Evolutionary conservation across 176 grass and related monocot species (phyloP).

Genomic region (Chloris gayana): DNA sequence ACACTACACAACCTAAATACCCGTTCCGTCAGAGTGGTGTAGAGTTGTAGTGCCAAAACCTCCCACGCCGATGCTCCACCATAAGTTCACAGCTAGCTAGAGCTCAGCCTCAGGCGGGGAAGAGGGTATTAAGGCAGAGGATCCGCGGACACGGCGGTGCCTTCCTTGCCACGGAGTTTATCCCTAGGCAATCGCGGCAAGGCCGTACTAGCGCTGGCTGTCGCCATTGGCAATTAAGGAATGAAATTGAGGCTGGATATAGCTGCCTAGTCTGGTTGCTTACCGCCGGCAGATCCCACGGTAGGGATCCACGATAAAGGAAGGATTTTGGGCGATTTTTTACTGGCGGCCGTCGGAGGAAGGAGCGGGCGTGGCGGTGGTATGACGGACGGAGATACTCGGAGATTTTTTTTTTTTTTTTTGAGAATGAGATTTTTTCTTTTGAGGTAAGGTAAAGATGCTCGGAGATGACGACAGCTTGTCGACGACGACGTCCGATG

Average conservation of each 20-base stretch:
- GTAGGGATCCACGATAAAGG: conserved; percentile 7
- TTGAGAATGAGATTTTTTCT: no score
- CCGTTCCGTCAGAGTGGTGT: no score
- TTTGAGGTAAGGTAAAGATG: no score
- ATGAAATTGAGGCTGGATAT: conserved; percentile 6
- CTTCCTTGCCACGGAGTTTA: conserved; percentile 68
- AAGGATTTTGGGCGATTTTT: background rate
- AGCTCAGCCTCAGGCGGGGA: conserved; percentile 4
- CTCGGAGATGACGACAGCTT: conserved; percentile 9
- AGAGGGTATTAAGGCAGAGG: conserved; percentile 23
- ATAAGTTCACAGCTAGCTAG: background rate
- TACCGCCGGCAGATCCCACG: conserved; percentile 1
- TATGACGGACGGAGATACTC: background rate
- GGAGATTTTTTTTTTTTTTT: no score
- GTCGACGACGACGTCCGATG: background rate
- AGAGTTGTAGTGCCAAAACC: no score
- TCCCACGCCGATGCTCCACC: conserved; percentile 24
- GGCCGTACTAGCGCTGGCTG: conserved; percentile 28
- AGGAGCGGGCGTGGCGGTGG: background rate
- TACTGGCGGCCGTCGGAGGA: background rate
- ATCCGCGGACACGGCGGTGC: conserved; percentile 31
- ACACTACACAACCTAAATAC: no score
- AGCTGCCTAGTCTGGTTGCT: background rate
- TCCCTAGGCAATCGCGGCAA: conserved; percentile 52
- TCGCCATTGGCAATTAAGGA: conserved; percentile 37